phyloP scores from a whole-genome alignment of 768 basidiomycete species.

The Mycena vulgaris region DNA sequence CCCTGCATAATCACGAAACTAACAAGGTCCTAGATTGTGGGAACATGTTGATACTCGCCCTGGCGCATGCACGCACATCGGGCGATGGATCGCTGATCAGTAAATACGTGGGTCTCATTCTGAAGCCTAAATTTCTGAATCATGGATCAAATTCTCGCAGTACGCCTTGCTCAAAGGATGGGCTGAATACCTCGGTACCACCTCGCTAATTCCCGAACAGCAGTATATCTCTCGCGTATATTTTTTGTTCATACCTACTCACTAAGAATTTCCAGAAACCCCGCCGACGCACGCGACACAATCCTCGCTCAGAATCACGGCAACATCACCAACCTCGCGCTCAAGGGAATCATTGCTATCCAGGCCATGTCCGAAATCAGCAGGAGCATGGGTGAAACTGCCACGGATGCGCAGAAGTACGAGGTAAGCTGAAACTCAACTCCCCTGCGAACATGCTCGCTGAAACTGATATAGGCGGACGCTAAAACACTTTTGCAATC shows the following conservation, averaged over 20 bases:
- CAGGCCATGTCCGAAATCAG: constrained; percentile 70
- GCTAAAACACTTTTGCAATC: constrained; percentile 2
- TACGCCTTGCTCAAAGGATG: constrained; percentile 64
- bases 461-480: background rate
- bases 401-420: constrained; percentile 48
- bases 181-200: constrained; percentile 63
- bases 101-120: constrained; percentile 50
- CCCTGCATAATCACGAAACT: background rate
- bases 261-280: background rate
- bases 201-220: constrained; percentile 57
- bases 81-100: constrained; percentile 55
- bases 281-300: constrained; percentile 21
- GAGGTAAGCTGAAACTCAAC: constrained; percentile 34
- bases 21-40: constrained; percentile 60
- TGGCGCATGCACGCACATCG: constrained; percentile 53
- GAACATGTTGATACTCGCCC: constrained; percentile 72
- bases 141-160: constrained; percentile 41
- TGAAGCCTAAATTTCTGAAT: background rate
- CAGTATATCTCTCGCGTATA: constrained; percentile 48
- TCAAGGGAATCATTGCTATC: constrained; percentile 73
- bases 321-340: constrained; percentile 69
- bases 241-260: background rate
- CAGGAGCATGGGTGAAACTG: constrained; percentile 46
- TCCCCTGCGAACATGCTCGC: too few relatives aligned
- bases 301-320: constrained; percentile 42